These are phyloP conservation scores for Millerozyma miso DNA, from an alignment of 805 yeast genomes.

Conservation along the genomic window DNA sequence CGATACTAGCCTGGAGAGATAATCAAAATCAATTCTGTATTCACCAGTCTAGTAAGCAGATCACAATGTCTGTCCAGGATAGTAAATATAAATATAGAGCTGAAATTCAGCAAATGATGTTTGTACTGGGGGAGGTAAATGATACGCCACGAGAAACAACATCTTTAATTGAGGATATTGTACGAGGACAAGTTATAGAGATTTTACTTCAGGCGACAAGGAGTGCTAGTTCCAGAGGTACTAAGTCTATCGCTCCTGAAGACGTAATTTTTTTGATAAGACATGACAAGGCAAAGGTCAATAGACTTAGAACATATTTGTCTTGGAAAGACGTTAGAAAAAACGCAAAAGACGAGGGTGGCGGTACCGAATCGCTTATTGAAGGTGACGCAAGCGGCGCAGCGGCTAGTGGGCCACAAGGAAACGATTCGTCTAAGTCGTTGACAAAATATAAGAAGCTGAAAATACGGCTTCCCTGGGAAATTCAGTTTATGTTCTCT, in stretches of 20 bases:
- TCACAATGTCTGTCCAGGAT: constrained; percentile 12
- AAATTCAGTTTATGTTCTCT: constrained; percentile 84
- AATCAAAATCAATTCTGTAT: background rate
- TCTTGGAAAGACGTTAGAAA: constrained; percentile 98
- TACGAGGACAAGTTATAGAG: constrained; percentile 90
- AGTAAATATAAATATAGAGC: constrained; percentile 71
- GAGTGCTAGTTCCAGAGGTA: constrained; percentile 75
- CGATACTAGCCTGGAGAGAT: background rate
- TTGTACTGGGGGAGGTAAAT: constrained; percentile 90
- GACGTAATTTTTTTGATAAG: constrained; percentile 90
- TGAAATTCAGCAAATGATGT: constrained; percentile 98
- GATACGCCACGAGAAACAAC: constrained; percentile 94
- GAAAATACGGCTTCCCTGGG: constrained; percentile 90
- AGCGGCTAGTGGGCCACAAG: constrained; percentile 28
- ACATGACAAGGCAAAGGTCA: constrained; percentile 91
- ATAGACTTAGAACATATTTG: constrained; percentile 81
- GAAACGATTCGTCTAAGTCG: constrained; percentile 39
- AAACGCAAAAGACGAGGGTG: constrained; percentile 55
- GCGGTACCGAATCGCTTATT: constrained; percentile 47
- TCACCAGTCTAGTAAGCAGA: no score
- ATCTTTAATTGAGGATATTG: constrained; percentile 91
- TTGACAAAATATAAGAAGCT: constrained; percentile 59
- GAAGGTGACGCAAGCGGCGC: constrained; percentile 45
- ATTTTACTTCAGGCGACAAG: constrained; percentile 70
- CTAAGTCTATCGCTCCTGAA: constrained; percentile 82